A percentile compares a stretch with the other conserved stretches of the same genome.
Evolutionary conservation across 208 protist genomes (phyloP).

Genomic region (Crithidia sp.): DNA sequence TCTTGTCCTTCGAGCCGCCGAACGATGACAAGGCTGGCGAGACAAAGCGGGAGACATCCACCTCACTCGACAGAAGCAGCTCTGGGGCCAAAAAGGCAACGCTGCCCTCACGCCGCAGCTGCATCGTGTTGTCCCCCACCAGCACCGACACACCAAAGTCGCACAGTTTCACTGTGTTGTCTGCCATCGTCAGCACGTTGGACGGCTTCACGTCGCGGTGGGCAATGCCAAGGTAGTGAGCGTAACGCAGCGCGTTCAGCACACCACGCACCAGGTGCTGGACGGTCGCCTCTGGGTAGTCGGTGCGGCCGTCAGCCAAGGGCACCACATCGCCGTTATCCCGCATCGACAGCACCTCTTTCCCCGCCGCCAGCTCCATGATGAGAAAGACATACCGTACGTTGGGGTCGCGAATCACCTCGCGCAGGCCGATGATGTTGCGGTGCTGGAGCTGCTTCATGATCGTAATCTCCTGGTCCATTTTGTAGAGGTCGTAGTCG

Average conservation of each 20-base stretch:
- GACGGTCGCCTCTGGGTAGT: conserved; percentile 36
- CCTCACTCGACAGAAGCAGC: conserved; percentile 46
- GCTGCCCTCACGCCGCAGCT: conserved; percentile 56
- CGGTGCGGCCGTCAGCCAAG: conserved; percentile 26
- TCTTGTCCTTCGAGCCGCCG: conserved; percentile 7
- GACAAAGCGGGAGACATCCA: conserved; percentile 34
- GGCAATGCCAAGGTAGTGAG: conserved; percentile 59
- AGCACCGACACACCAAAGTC: conserved; percentile 75
- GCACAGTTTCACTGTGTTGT: conserved; percentile 72
- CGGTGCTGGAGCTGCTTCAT: conserved; percentile 92
- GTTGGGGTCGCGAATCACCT: conserved; percentile 93
- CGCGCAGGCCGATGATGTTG: conserved; percentile 91
- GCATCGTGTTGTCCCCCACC: conserved; percentile 33
- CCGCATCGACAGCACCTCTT: conserved; percentile 51
- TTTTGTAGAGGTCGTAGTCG: conserved; percentile 37
- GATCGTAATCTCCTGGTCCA: conserved; percentile 89
- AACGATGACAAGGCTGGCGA: conserved; percentile 26
- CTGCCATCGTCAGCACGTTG: conserved; percentile 67
- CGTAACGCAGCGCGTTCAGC: conserved; percentile 50
- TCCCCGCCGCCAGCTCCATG: conserved; percentile 80
- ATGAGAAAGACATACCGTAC: conserved; percentile 86
- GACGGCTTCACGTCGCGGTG: conserved; percentile 84
- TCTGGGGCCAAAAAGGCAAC: conserved; percentile 82
- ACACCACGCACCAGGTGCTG: conserved; percentile 41
- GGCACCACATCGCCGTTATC: conserved; percentile 55